Conservation (phyloP, 2,329 filamentous ascomycete species). For the Sphaerulina populicola region DNA sequence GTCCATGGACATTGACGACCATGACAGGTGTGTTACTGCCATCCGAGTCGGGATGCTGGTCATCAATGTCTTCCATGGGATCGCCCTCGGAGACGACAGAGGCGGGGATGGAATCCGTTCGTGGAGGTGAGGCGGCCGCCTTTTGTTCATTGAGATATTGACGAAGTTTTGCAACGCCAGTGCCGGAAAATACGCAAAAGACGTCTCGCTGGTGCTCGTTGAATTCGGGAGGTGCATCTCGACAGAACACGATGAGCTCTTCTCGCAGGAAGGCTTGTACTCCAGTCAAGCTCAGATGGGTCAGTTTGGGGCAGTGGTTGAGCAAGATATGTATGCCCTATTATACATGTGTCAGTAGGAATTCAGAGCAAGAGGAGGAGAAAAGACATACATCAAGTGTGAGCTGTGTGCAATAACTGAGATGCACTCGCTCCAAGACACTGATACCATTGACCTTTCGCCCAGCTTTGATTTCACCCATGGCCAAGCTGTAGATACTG, state of each 20-base stretch:
- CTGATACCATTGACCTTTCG: conserved; percentile 47
- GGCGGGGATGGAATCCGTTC: conserved; percentile 15
- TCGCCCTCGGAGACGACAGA: conserved; percentile 25
- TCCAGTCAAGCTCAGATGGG: conserved; percentile 87
- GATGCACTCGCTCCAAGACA: conserved; percentile 79
- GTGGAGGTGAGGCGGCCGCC: conserved; percentile 8
- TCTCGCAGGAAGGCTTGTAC: conserved; percentile 82
- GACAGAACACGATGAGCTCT: conserved; percentile 76
- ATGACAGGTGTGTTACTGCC: conserved; percentile 29
- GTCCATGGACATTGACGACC: conserved; percentile 24
- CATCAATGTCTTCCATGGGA: conserved; percentile 28
- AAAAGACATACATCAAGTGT: conserved; percentile 61
- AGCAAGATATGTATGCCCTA: conserved; percentile 84
- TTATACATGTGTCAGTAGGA: conserved; percentile 27
- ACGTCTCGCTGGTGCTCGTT: conserved; percentile 90
- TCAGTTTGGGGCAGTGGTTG: conserved; percentile 84
- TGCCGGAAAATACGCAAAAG: conserved; percentile 94
- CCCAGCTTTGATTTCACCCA: conserved; percentile 37
- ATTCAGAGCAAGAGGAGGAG: background rate
- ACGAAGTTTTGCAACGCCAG: conserved; percentile 68
- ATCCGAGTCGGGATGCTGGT: conserved; percentile 23
- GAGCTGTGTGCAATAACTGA: conserved; percentile 86
- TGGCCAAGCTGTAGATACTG: conserved; percentile 74
- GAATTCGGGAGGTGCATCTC: conserved; percentile 84
- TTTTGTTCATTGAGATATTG: conserved; percentile 59